Conservation (phyloP, 2,329 filamentous ascomycete species). For the Claviceps cyperi region DNA sequence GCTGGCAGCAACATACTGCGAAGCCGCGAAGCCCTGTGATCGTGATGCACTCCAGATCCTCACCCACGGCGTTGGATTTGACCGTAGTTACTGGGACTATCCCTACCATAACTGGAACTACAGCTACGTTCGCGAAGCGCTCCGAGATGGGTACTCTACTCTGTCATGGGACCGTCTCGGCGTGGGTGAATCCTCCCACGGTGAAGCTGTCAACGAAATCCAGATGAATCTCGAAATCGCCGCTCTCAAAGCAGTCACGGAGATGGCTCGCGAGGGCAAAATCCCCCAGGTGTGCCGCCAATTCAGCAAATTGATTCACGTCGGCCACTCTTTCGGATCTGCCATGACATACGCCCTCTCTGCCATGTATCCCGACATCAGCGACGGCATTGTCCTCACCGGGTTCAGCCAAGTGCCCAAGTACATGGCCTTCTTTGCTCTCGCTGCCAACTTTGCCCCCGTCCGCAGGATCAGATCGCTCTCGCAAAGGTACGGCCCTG, state of each 20-base stretch:
- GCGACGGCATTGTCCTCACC: slow-evolving; percentile 44
- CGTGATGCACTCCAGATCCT: slow-evolving; percentile 23
- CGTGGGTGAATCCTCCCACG: slow-evolving; percentile 41
- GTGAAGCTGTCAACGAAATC: slow-evolving; percentile 44
- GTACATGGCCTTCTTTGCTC: slow-evolving; percentile 28
- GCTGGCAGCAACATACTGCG: slow-evolving; percentile 47
- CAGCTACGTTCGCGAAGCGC: slow-evolving; percentile 43
- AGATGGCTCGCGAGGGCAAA: slow-evolving; percentile 28
- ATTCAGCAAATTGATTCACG: slow-evolving; percentile 36
- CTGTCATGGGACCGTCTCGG: slow-evolving; percentile 49
- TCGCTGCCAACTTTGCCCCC: slow-evolving; percentile 32
- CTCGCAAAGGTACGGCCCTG: slow-evolving; percentile 23
- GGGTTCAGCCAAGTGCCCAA: slow-evolving; percentile 38
- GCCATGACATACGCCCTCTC: slow-evolving; percentile 41
- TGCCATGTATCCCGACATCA: slow-evolving; percentile 34
- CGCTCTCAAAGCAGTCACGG: slow-evolving; percentile 39
- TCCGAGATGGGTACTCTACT: slow-evolving; percentile 42
- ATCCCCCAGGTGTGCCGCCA: slow-evolving; percentile 25
- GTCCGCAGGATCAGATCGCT: slow-evolving; percentile 21
- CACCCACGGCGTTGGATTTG: slow-evolving; percentile 28
- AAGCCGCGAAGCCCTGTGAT: slow-evolving; percentile 30
- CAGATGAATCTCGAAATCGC: slow-evolving; percentile 44
- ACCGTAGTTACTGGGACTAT: slow-evolving; percentile 45
- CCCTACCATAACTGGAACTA: slow-evolving; percentile 44
- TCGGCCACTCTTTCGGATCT: slow-evolving; percentile 52